These are phyloP conservation scores for Crucihimalaya himalaica DNA, from an alignment of 345 rosid genomes.

Conservation along the genomic window DNA sequence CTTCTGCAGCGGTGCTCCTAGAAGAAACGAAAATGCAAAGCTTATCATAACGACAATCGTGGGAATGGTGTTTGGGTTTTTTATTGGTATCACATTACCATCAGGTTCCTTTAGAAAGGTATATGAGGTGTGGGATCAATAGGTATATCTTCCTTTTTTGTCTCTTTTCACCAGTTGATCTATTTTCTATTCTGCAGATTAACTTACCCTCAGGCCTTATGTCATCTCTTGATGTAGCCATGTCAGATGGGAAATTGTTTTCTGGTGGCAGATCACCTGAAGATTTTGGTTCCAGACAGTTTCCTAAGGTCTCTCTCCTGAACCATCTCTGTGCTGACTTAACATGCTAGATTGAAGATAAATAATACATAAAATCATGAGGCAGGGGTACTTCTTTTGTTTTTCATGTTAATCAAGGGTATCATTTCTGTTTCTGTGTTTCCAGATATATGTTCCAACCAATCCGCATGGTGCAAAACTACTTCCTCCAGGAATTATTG, in stretches of 20 bases:
- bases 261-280: slow-evolving; percentile 45
- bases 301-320: slow-evolving; percentile 51
- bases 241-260: slow-evolving; percentile 39
- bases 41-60: slow-evolving; percentile 54
- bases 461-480: slow-evolving; percentile 95
- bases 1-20: slow-evolving; percentile 57
- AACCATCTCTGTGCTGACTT: neutral
- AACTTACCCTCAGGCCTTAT: slow-evolving; percentile 57
- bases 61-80: slow-evolving; percentile 75
- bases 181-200: slow-evolving; percentile 55
- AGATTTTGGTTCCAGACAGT: slow-evolving; percentile 39
- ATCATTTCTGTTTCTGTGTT: slow-evolving; percentile 8
- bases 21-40: slow-evolving; percentile 60
- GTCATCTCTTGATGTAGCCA: slow-evolving; percentile 51
- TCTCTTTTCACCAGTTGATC: slow-evolving; percentile 27
- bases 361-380: neutral
- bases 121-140: neutral
- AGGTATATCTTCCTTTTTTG: neutral
- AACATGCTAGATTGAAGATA: neutral
- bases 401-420: slow-evolving; percentile 7
- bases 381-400: neutral
- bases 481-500: slow-evolving; percentile 88
- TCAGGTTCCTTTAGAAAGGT: slow-evolving; percentile 67
- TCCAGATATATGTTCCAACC: slow-evolving; percentile 77
- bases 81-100: slow-evolving; percentile 76